A percentile compares a stretch with the other conserved stretches of the same genome.
Conservation (phyloP, 176 grass and related monocot species). For the Carex parvula region DNA sequence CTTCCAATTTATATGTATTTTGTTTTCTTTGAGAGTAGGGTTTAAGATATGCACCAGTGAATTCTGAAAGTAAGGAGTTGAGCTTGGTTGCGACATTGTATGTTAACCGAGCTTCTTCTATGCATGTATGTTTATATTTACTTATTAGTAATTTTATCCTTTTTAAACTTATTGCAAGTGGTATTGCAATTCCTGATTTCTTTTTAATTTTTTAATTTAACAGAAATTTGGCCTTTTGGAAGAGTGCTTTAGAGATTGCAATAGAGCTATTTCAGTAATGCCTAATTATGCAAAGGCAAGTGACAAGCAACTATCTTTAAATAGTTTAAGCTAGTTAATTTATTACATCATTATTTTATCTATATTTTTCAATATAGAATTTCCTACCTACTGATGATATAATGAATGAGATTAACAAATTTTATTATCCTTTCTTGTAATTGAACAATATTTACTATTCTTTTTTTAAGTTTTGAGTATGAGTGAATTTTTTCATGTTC, state of each 20-base stretch:
- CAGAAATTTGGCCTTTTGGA: constrained; percentile 78
- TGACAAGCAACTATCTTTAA: not conserved
- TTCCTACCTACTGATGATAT: not conserved
- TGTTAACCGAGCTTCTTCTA: constrained; percentile 76
- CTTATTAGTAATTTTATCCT: constrained; percentile 16
- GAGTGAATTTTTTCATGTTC: too few relatives aligned
- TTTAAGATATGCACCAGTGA: constrained; percentile 45
- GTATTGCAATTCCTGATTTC: constrained; percentile 13
- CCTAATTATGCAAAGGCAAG: constrained; percentile 67
- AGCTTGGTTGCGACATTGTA: constrained; percentile 61
- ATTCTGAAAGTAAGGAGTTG: constrained; percentile 39
- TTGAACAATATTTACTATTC: too few relatives aligned
- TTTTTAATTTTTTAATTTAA: constrained; percentile 28
- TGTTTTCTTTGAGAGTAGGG: constrained; percentile 45
- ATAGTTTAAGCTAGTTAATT: constrained; percentile 8
- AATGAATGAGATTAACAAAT: not conserved
- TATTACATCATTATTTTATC: not conserved
- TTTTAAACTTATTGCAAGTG: not conserved
- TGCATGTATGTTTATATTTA: constrained; percentile 62
- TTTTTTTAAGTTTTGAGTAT: too few relatives aligned
- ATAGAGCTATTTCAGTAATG: constrained; percentile 59
- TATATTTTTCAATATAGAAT: constrained; percentile 11
- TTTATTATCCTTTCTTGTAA: not conserved
- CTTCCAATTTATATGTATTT: constrained; percentile 20
- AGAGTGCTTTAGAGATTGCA: constrained; percentile 74